These are phyloP conservation scores for Penicillium corylophilum DNA, from an alignment of 2,329 filamentous ascomycete species.

Conservation along the genomic window DNA sequence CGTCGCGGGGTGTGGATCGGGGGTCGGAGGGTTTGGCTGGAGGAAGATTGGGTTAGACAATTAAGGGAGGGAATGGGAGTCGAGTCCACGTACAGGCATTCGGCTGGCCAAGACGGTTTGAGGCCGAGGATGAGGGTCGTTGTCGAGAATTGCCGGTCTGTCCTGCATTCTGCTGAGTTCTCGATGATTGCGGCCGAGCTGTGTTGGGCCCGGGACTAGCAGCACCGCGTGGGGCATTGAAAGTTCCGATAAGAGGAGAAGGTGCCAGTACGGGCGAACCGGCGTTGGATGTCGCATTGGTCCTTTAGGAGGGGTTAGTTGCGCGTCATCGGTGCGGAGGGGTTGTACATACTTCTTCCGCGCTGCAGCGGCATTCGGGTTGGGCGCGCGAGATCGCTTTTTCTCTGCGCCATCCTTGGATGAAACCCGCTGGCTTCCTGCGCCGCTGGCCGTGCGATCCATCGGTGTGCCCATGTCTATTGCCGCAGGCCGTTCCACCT, in stretches of 20 bases:
- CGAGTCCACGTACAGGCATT: constrained; percentile 51
- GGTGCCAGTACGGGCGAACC: constrained; percentile 71
- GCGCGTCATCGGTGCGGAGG: not conserved
- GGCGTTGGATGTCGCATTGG: constrained; percentile 50
- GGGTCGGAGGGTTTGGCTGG: constrained; percentile 47
- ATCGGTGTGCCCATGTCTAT: constrained; percentile 36
- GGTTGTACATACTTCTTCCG: constrained; percentile 70
- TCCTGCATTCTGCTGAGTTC: constrained; percentile 73
- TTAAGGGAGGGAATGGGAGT: constrained; percentile 28
- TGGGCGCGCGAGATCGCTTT: constrained; percentile 72
- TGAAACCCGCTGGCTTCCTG: constrained; percentile 36
- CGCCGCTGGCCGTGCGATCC: constrained; percentile 42
- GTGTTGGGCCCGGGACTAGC: constrained; percentile 61
- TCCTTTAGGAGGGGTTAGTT: constrained; percentile 36
- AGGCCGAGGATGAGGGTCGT: constrained; percentile 60
- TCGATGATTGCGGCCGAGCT: constrained; percentile 65
- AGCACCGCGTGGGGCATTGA: constrained; percentile 58
- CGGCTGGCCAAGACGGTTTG: constrained; percentile 52
- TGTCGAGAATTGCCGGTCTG: constrained; percentile 58
- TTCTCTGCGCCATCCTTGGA: constrained; percentile 65
- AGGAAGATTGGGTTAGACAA: constrained; percentile 20
- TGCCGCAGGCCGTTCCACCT: constrained; percentile 67
- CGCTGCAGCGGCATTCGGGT: constrained; percentile 54
- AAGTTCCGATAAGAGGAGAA: constrained; percentile 70
- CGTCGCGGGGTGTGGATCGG: constrained; percentile 56